Evolutionary conservation across 495 filamentous ascomycete species (phyloP), one percentile per base, ranked within the genome.

Genomic region (Daldinia loculata): DNA sequence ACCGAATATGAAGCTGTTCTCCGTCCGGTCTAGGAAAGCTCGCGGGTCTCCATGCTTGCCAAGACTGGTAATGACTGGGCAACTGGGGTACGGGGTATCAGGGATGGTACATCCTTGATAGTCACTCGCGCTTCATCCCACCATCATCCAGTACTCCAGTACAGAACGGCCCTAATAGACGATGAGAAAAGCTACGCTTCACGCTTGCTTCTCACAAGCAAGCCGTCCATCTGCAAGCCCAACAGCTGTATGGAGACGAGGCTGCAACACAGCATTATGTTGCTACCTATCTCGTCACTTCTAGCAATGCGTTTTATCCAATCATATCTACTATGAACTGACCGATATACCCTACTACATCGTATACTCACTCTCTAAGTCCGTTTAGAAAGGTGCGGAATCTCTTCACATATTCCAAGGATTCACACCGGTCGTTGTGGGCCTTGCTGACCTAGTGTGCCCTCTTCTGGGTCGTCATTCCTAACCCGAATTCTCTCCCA

Each of bases 1-100:
- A 57, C 66, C 70, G 66, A 68, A 69, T 39, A 62, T 62, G 66
- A 72, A 65, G 66, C 52, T 69, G 34, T 57, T 62, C 62, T 63
- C 66, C 57, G 34, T n/a, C 61, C 51, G 56, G 32, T 57, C 68
- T 58, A 52, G 61, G 70, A 62, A 73, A 66, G 56, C 51, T 69
- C 51, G 70, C 61, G 70, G 66, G 51, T 38, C 70, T 62, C 70
- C 62, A 69, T 73, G 57, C 57, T 59, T 55, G 70, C 66, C 70
- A 73, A 73, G 66, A 11, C 50, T 66, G 9, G 36, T 34, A 60
- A 56, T 60, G 41, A 65, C 70, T 73, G 61, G 61, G 55, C 59
- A 39, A 57, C 70, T 63, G 70, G 70, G 70, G 56, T 60, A 45
- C 27, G 38, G 38, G 30, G 60, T 65, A 62, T 59, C 64, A 66